phyloP scores from a whole-genome alignment of 306 rosid species.

The Cajanus cajan region DNA sequence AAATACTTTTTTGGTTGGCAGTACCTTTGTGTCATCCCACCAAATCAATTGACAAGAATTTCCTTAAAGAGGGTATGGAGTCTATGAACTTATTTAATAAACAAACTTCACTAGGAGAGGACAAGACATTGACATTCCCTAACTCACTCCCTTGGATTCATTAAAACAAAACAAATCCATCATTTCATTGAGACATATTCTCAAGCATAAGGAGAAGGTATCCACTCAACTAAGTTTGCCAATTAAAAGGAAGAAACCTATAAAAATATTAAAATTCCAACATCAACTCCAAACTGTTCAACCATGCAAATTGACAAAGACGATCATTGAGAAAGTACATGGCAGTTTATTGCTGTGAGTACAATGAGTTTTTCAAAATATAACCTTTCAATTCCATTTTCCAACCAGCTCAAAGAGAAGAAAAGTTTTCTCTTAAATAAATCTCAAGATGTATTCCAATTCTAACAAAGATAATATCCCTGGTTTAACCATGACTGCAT shows the following conservation, averaged over 20 bases:
- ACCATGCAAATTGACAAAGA: conserved; percentile 55
- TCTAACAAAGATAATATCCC: background rate
- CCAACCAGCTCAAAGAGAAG: conserved; percentile 16
- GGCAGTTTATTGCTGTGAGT: conserved; percentile 18
- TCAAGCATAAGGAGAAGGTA: conserved; percentile 40
- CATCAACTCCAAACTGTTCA: conserved; percentile 35
- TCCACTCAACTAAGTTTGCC: conserved; percentile 35
- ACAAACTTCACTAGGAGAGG: conserved; percentile 46
- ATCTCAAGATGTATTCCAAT: background rate
- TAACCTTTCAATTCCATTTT: conserved; percentile 1
- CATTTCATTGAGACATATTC: conserved; percentile 45
- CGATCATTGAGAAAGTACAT: conserved; percentile 27
- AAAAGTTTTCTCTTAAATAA: conserved; percentile 15
- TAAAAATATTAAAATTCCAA: conserved; percentile 35
- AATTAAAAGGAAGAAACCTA: conserved; percentile 39
- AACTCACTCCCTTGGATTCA: conserved; percentile 36
- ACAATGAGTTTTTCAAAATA: conserved; percentile 21
- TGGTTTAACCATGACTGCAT: conserved; percentile 20
- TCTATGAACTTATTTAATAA: conserved; percentile 42
- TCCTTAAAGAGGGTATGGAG: conserved; percentile 40
- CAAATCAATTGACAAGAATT: conserved; percentile 55
- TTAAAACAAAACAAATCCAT: conserved; percentile 45
- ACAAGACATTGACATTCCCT: conserved; percentile 63
- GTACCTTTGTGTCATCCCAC: conserved; percentile 41
- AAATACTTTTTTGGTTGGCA: conserved; percentile 36